Base-by-base conservation (phyloP, 306 rosid genomes). In the Trifolium dubium region DNA sequence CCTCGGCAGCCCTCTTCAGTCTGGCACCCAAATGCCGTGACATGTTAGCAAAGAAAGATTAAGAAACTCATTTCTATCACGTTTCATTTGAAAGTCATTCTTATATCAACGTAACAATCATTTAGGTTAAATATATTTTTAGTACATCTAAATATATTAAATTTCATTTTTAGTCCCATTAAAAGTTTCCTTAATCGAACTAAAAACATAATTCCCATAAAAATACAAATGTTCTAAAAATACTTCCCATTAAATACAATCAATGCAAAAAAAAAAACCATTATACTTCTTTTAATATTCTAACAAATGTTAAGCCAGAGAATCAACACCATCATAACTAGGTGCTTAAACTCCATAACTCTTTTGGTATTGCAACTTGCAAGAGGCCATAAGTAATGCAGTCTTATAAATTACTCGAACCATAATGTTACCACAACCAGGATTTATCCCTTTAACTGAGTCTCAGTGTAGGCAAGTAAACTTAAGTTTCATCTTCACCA, bases 1-100 rank as follows among this genome's bases (percentile, higher is more conserved):
- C 92, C 73, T 90, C 92, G 0, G 90, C 90, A 5, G 90, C 96
- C 67, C 12, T 88, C 84, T 89, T 89, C 64, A 77, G 39, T 53
- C 96, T 78, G 31, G 82, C 92, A 70, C 96, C 92, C 40, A 71
- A 47, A 41, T 88, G 90, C 14, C 88, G 86, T 12, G n/a, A n/a
- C n/a, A n/a, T n/a, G n/a, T n/a, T n/a, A n/a, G n/a, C n/a, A n/a
- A n/a, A n/a, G n/a, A n/a, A n/a, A n/a, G n/a, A n/a, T n/a, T n/a
- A n/a, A n/a, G n/a, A n/a, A n/a, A n/a, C n/a, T n/a, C n/a, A n/a
- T n/a, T n/a, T n/a, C n/a, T n/a, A n/a, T n/a, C n/a, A n/a, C n/a
- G n/a, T n/a, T n/a, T n/a, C n/a, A n/a, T n/a, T n/a, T n/a, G n/a
- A n/a, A n/a, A n/a, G n/a, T n/a, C n/a, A n/a, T n/a, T n/a, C n/a